phyloP scores from a whole-genome alignment of 2,329 filamentous ascomycete genomes.

The Colletotrichum tabaci region DNA sequence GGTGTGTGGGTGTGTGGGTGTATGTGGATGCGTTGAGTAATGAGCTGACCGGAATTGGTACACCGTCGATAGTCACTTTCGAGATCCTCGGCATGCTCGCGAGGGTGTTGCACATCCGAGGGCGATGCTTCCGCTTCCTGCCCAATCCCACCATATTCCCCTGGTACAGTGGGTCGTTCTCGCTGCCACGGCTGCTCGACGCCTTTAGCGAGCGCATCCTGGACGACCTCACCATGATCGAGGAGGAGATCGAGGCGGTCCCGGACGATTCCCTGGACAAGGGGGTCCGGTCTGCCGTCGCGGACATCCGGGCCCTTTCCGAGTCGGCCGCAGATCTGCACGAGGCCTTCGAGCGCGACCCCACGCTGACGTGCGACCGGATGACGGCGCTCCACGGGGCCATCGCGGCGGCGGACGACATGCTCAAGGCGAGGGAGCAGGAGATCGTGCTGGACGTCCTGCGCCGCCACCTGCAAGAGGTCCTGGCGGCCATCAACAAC shows the following conservation, averaged over 20 bases:
- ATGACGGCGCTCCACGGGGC: conserved; percentile 5
- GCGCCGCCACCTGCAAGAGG: conserved; percentile 64
- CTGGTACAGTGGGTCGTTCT: conserved; percentile 68
- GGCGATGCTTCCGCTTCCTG: conserved; percentile 56
- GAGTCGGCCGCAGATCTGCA: neutral
- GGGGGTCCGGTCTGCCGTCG: neutral
- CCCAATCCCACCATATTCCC: conserved; percentile 64
- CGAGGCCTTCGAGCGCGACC: neutral
- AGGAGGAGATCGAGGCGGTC: conserved; percentile 23
- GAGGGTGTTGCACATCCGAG: conserved; percentile 52
- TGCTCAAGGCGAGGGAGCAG: conserved; percentile 47
- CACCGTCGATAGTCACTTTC: conserved; percentile 50
- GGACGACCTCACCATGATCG: conserved; percentile 36
- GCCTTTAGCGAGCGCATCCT: conserved; percentile 53
- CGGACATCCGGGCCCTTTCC: neutral
- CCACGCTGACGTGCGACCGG: neutral
- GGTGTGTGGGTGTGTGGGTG: too few species aligned
- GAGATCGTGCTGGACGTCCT: conserved; percentile 61
- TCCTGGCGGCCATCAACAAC: conserved; percentile 62
- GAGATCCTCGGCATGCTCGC: conserved; percentile 60
- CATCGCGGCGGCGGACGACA: conserved; percentile 34
- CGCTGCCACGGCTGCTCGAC: conserved; percentile 57
- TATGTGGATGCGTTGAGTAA: too few species aligned
- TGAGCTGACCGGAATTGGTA: too few species aligned
- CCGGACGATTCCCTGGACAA: conserved; percentile 44